Base-by-base conservation (phyloP, 2,329 filamentous ascomycete genomes). In the Penicillium crustosum region DNA sequence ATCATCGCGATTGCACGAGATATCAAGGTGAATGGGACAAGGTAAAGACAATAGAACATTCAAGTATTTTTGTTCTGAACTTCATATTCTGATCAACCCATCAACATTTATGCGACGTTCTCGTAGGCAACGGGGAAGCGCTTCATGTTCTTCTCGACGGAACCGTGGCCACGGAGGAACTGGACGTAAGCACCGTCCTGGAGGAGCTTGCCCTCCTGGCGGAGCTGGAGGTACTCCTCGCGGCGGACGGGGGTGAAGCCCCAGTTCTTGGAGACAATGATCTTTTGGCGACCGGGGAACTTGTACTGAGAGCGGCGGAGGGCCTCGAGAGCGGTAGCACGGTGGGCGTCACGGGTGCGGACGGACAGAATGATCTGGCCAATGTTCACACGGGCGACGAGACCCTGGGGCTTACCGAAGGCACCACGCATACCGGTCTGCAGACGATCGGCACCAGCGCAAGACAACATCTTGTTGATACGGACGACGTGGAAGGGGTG, bases 401-500 rank as follows among this genome's bases (percentile, higher is more conserved):
- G 89, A 79, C 94, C 94, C 87, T 97, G 96, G 81, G 94, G 94
- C 89, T 99, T 99, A 79, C 94, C 94, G 89, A 92, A 99, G 74
- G 94, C 94, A 89, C 94, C 94, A 89, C 94, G 93, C 94, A 99
- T 99, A 86, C 94, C 94, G 73, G 94, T 99, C 84, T 99, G 94
- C 82, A 99, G 86, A 89, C 94, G 92, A 97, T 99, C 94, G 89
- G 94, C 94, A 87, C 94, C 94, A 77, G 94, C 94, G 82, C 94
- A 99, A 79, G 94, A 97, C 91, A 99, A 93, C 94, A 99, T 99
- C 90, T 99, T 99, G 92, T 99, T 99, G 93, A 99, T 99, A 83
- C 94, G 94, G 86, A 99, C 90, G 83, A 99, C 94, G 87, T 99
- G 94, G 91, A 91, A 99, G 70, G 94, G 94, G 87, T 99, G 94